Base-by-base conservation (phyloP, 2,329 filamentous ascomycete species). In the Ophiocordyceps australis region DNA sequence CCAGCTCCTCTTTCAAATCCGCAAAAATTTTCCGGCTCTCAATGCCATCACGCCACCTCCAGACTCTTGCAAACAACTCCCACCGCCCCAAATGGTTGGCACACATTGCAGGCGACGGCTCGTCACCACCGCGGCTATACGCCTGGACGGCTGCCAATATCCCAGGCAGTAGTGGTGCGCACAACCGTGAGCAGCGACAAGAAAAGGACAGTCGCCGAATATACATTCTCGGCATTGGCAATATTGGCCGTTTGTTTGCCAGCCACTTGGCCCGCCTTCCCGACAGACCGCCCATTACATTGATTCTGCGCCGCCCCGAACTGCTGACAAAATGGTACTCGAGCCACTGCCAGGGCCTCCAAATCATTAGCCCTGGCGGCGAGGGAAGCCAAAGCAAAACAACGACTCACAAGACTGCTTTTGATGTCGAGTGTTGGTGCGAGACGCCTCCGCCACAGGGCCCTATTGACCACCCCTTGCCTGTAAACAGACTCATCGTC, bases 171-270 rank as follows among this genome's bases (percentile, higher is more conserved):
- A 28, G 27, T 30, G 6, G 25, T 14, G 16, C 16, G 18, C 13
- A 11, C 20, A 9, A 16, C 7, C 2, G 14, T 4, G 9, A 10
- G 7, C 22, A 8, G 10, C 14, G 13, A 11, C 21, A 17, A 12
- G 18, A 35, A 4, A 34, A 41, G 25, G 30, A 37, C 16, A 26
- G 42, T 19, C 43, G 43, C n/a, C 62, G 73, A 18, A 74, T 92
- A 32, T 71, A 89, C 41, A 62, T 94, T 24, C 54, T 93, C 4
- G 85, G 86, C 9, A 45, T 78, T 9, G 85, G 85, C 19, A 91
- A 82, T 42, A 59, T 93, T 9, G 85, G 83, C 10, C 70, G 70
- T 22, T 66, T 94, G 15, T 69, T 85, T 34, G 82, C 85, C 15
- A 73, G 75, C 42, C 68, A 70, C 14, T 55, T 94, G 9, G 65